Evolutionary conservation across 2,329 filamentous ascomycete genomes (phyloP).

Genomic region (Venturia nashicola): DNA sequence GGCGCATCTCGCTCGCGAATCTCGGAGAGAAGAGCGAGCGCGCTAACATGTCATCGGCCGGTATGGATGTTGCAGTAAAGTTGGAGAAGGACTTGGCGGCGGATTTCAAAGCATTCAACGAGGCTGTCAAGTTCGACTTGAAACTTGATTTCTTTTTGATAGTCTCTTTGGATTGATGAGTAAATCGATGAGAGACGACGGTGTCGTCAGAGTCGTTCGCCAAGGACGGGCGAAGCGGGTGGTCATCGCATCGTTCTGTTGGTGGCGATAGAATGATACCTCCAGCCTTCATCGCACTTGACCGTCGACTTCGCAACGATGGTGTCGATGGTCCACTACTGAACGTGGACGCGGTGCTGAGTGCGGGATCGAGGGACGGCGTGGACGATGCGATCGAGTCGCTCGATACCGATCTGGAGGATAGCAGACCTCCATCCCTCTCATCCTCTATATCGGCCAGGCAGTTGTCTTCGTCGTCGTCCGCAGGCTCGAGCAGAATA

Average conservation of each 20-base stretch:
- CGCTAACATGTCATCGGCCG: constrained; percentile 47
- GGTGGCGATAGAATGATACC: constrained; percentile 36
- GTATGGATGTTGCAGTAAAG: constrained; percentile 39
- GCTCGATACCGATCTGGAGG: constrained; percentile 40
- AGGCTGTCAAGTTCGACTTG: constrained; percentile 52
- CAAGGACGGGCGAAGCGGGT: constrained; percentile 33
- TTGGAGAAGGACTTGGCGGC: constrained; percentile 50
- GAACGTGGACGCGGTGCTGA: constrained; percentile 32
- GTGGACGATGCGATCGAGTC: constrained; percentile 44
- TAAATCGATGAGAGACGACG: constrained; percentile 14
- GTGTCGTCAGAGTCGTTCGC: constrained; percentile 13
- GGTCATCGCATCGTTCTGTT: constrained; percentile 43
- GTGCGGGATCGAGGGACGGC: constrained; percentile 26
- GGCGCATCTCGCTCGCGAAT: constrained; percentile 48
- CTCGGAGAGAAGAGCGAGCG: constrained; percentile 43
- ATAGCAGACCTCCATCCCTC: constrained; percentile 15
- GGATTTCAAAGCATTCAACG: constrained; percentile 47
- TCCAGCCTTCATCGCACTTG: constrained; percentile 23
- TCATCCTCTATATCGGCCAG: constrained; percentile 8
- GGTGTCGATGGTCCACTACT: constrained; percentile 21
- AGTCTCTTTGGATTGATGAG: constrained; percentile 18
- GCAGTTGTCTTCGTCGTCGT: constrained; percentile 26
- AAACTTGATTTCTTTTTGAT: constrained; percentile 38
- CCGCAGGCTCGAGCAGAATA: constrained; percentile 42
- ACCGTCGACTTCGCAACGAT: constrained; percentile 4